These are phyloP conservation scores for Aspergillus hortae DNA, from an alignment of 2,329 filamentous ascomycete genomes.

Conservation along the genomic window DNA sequence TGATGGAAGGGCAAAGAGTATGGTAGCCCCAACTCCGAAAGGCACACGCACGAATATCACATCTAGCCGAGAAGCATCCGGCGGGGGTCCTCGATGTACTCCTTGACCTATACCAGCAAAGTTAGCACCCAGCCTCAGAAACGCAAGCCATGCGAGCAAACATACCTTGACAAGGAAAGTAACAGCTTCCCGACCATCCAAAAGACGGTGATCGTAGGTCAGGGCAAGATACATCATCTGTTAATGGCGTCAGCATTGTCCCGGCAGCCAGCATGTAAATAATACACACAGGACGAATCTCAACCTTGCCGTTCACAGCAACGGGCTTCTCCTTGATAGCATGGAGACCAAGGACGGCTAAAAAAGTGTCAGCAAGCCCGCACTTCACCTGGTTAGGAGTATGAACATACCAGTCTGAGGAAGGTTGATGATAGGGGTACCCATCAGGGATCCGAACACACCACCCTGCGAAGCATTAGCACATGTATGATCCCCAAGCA, in stretches of 20 bases:
- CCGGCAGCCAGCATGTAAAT: neutral
- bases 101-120: constrained; percentile 61
- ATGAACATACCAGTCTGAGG: constrained; percentile 68
- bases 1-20: too few species aligned
- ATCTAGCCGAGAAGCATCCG: constrained; percentile 70
- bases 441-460: constrained; percentile 95
- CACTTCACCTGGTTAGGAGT: neutral
- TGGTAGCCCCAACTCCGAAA: too few species aligned
- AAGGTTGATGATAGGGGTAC: constrained; percentile 96
- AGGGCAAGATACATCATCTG: constrained; percentile 98
- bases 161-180: constrained; percentile 84
- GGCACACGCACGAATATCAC: neutral
- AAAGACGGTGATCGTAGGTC: constrained; percentile 93
- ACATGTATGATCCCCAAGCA: neutral
- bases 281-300: constrained; percentile 69
- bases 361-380: constrained; percentile 14
- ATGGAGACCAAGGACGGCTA: constrained; percentile 81
- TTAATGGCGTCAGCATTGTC: constrained; percentile 11
- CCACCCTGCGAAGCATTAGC: constrained; percentile 54
- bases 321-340: constrained; percentile 94
- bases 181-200: constrained; percentile 92
- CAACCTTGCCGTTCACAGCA: constrained; percentile 86
- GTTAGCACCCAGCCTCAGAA: constrained; percentile 3
- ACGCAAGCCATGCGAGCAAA: neutral
- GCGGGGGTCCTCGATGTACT: constrained; percentile 92